A percentile compares a stretch with the other conserved stretches of the same genome.
Conservation (phyloP, 192 early-diverging fungal species). For the Coemansia sp. region DNA sequence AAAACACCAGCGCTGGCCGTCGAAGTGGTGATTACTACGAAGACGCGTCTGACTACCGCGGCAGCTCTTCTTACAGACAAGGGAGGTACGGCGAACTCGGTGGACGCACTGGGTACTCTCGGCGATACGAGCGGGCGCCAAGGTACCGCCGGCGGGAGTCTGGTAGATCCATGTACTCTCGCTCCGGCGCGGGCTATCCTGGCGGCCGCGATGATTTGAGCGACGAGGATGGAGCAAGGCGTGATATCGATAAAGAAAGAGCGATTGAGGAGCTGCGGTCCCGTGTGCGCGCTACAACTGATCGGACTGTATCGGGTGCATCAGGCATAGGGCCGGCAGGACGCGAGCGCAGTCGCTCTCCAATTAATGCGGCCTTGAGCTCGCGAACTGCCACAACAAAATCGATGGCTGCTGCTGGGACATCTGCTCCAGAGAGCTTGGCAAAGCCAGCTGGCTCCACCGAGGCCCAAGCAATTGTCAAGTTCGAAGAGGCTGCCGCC, state of each 20-base stretch:
- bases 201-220: conserved; percentile 10
- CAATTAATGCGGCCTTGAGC: neutral
- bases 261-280: conserved; percentile 44
- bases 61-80: conserved; percentile 15
- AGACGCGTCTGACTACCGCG: conserved; percentile 17
- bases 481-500: neutral
- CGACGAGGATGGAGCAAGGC: conserved; percentile 15
- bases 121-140: conserved; percentile 31
- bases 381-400: neutral
- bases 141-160: conserved; percentile 35
- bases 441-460: neutral
- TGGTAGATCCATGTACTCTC: conserved; percentile 22
- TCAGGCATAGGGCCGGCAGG: neutral
- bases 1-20: neutral
- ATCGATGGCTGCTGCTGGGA: neutral
- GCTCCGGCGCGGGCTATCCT: conserved; percentile 10
- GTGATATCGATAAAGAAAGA: conserved; percentile 40
- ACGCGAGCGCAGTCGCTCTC: conserved; percentile 14
- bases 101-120: conserved; percentile 17
- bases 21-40: conserved; percentile 15
- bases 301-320: too few relatives aligned
- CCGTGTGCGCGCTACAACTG: conserved; percentile 28
- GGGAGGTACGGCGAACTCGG: conserved; percentile 22
- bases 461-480: neutral
- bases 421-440: neutral